Percentiles rank a stretch among this genome's conserved stretches.
These are phyloP conservation scores for Aspergillus nanangensis DNA, from an alignment of 495 filamentous ascomycete genomes.

Conservation along the genomic window DNA sequence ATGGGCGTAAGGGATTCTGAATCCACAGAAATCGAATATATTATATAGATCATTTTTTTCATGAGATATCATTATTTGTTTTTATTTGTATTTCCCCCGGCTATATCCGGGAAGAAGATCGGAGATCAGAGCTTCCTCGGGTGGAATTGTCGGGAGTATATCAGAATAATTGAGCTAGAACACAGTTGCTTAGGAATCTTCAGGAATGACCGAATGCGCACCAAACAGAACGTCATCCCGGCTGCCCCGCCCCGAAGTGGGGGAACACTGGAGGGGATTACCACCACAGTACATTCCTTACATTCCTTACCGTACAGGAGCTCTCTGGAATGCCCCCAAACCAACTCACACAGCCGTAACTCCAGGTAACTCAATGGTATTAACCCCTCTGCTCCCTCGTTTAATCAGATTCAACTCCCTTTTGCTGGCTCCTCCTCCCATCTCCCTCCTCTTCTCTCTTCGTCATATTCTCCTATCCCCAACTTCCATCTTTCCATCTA, in stretches of 20 bases:
- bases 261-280: no score
- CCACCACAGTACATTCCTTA: not conserved
- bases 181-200: slow-evolving; percentile 21
- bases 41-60: no score
- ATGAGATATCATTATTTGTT: no score
- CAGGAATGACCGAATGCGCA: slow-evolving; percentile 1
- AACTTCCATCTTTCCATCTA: slow-evolving; percentile 9
- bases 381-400: slow-evolving; percentile 19
- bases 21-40: no score
- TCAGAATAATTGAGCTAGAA: no score
- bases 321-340: no score
- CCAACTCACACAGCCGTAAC: no score
- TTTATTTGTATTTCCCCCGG: no score
- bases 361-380: no score
- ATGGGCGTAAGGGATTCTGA: no score
- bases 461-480: slow-evolving; percentile 7
- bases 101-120: not conserved
- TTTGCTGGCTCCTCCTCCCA: slow-evolving; percentile 10
- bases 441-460: slow-evolving; percentile 10
- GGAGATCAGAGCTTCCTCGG: no score
- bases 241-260: slow-evolving; percentile 25
- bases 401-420: not conserved
- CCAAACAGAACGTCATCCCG: slow-evolving; percentile 22
- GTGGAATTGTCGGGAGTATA: no score
- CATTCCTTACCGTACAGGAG: not conserved